A percentile compares a stretch with the other conserved stretches of the same genome.
Evolutionary conservation across 768 basidiomycete species (phyloP).

Genomic region (Suillus subaureus): DNA sequence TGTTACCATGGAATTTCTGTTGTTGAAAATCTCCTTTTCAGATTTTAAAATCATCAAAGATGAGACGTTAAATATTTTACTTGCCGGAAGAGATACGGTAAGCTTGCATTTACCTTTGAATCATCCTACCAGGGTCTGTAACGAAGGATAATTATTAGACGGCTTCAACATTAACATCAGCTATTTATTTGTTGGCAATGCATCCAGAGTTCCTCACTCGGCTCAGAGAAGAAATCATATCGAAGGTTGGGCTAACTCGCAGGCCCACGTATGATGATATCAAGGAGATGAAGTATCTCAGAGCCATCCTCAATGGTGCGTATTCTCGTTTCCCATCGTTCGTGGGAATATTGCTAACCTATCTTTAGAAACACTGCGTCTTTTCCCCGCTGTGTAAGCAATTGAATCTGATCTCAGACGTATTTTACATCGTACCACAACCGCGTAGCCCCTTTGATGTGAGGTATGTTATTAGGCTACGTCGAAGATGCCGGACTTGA

Average conservation of each 20-base stretch:
- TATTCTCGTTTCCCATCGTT: background rate
- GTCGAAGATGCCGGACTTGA: background rate
- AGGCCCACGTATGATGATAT: constrained; percentile 44
- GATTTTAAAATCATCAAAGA: constrained; percentile 40
- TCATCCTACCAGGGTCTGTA: background rate
- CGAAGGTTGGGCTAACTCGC: constrained; percentile 35
- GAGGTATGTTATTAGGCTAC: constrained; percentile 22
- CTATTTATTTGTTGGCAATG: constrained; percentile 48
- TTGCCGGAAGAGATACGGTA: constrained; percentile 49
- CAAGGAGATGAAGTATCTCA: constrained; percentile 43
- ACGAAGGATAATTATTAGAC: constrained; percentile 32
- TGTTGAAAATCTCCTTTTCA: constrained; percentile 7
- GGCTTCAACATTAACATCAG: constrained; percentile 45
- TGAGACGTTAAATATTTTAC: constrained; percentile 44
- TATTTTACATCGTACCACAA: background rate
- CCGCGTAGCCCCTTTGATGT: constrained; percentile 6
- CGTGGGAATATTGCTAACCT: background rate
- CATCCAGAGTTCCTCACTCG: constrained; percentile 42
- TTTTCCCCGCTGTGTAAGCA: constrained; percentile 36
- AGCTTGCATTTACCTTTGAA: constrained; percentile 4
- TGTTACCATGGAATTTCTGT: background rate
- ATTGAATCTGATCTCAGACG: background rate
- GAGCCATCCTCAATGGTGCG: constrained; percentile 47
- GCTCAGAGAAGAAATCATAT: constrained; percentile 45
- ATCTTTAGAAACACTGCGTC: constrained; percentile 32